These are phyloP conservation scores for Trypanosoma rangeli DNA, from an alignment of 208 protist genomes.

Conservation along the genomic window DNA sequence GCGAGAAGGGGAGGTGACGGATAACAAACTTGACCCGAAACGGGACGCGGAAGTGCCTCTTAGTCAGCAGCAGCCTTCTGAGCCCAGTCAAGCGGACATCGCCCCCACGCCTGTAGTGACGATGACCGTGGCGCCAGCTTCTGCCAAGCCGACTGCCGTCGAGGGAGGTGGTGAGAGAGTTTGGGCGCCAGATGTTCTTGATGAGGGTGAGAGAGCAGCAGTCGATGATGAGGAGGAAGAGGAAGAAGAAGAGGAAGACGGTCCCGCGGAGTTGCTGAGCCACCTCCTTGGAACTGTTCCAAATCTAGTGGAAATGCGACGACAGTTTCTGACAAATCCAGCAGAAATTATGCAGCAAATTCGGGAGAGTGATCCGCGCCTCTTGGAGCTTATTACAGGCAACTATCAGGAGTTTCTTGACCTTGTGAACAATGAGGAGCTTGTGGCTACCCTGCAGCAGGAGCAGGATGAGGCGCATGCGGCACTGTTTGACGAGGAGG, in stretches of 20 bases:
- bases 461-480: conserved; percentile 38
- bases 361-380: conserved; percentile 56
- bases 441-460: conserved; percentile 40
- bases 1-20: conserved; percentile 1
- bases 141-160: background rate
- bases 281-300: conserved; percentile 58
- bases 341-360: conserved; percentile 72
- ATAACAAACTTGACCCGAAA: conserved; percentile 3
- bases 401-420: conserved; percentile 78
- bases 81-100: background rate
- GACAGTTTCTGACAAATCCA: conserved; percentile 73
- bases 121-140: background rate
- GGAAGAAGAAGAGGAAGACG: conserved; percentile 26
- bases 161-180: background rate
- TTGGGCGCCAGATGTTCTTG: background rate
- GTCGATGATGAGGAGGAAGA: conserved; percentile 30
- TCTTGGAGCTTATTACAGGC: conserved; percentile 77
- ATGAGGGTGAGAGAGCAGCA: conserved; percentile 17
- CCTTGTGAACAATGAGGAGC: conserved; percentile 75
- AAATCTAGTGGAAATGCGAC: conserved; percentile 76
- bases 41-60: background rate
- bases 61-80: conserved; percentile 4
- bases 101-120: background rate
- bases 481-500: conserved; percentile 38
- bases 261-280: conserved; percentile 46